Conservation (phyloP, 2,329 filamentous ascomycete species). For the Beauveria australis region DNA sequence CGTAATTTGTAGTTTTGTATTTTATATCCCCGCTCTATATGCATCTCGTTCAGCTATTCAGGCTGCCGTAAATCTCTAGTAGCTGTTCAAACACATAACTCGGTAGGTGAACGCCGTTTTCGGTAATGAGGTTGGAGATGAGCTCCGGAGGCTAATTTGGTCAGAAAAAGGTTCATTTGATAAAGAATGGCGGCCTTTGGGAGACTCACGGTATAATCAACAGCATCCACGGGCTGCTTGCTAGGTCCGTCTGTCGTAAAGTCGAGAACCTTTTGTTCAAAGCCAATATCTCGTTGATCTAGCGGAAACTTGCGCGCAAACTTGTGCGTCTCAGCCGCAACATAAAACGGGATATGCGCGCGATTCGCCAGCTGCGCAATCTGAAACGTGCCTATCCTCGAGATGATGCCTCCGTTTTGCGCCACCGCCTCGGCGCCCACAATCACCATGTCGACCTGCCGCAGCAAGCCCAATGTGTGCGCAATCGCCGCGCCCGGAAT, state of each 20-base stretch:
- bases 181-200: not conserved
- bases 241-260: constrained; percentile 51
- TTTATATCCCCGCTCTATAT: not conserved
- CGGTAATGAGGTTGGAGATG: constrained; percentile 67
- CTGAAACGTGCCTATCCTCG: constrained; percentile 76
- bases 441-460: constrained; percentile 57
- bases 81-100: constrained; percentile 63
- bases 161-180: constrained; percentile 16
- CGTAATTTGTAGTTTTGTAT: not conserved
- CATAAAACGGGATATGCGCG: constrained; percentile 71
- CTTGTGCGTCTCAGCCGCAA: constrained; percentile 93
- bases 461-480: constrained; percentile 55
- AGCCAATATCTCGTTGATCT: constrained; percentile 69
- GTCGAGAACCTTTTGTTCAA: constrained; percentile 69
- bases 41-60: constrained; percentile 24
- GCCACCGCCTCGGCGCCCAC: constrained; percentile 79
- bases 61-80: constrained; percentile 50
- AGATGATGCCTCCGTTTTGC: constrained; percentile 89
- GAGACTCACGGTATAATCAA: constrained; percentile 59
- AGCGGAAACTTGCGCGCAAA: constrained; percentile 83
- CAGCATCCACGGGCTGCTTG: constrained; percentile 44
- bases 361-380: constrained; percentile 70
- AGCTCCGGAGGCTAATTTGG: constrained; percentile 50
- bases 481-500: constrained; percentile 57
- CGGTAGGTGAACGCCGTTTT: constrained; percentile 63